phyloP scores from a whole-genome alignment of 192 early-diverging fungal species.

The Backusella morwellensis region DNA sequence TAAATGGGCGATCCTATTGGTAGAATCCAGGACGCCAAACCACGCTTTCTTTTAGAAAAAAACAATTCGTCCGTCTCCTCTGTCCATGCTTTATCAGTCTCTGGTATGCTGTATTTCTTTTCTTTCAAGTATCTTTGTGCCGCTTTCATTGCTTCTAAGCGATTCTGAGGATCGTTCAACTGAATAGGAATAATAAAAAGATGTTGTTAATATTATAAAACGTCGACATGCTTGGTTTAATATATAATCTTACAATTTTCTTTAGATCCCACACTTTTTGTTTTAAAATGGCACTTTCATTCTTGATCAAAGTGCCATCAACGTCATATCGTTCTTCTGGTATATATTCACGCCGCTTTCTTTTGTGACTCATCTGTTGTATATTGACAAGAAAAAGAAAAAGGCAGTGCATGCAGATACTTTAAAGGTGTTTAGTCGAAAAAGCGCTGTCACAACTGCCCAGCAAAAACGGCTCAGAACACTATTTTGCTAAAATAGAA shows the following conservation, averaged over 20 bases:
- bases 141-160: conserved; percentile 16
- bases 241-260: conserved; percentile 23
- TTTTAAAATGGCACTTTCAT: neutral
- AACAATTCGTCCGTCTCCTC: conserved; percentile 35
- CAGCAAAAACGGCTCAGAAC: neutral
- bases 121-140: conserved; percentile 31
- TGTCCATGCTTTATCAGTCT: conserved; percentile 19
- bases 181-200: neutral
- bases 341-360: conserved; percentile 4
- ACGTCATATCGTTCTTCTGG: conserved; percentile 20
- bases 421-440: neutral
- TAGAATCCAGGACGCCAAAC: conserved; percentile 28
- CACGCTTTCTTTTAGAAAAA: conserved; percentile 31
- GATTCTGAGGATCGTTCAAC: conserved; percentile 19
- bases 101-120: neutral
- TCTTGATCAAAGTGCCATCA: conserved; percentile 15
- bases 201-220: too few relatives aligned
- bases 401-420: neutral
- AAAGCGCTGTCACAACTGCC: neutral
- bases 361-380: neutral
- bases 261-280: conserved; percentile 30
- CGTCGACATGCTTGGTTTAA: neutral
- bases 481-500: neutral
- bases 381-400: neutral
- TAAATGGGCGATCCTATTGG: conserved; percentile 30